These are phyloP conservation scores for Saururus chinensis DNA, from an alignment of 164 flowering plant genomes.

Conservation along the genomic window DNA sequence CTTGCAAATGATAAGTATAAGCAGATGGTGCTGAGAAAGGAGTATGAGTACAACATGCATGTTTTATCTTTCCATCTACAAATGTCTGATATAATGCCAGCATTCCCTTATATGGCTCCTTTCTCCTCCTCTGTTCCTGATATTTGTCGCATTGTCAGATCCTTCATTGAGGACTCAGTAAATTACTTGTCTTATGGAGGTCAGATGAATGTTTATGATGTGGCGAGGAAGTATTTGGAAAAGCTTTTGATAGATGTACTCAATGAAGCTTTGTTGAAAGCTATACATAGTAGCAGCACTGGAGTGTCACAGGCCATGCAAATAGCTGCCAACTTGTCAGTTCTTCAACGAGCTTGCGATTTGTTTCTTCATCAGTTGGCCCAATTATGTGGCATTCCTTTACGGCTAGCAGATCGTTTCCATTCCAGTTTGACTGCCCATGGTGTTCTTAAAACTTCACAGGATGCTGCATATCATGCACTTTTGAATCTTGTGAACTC, in stretches of 20 bases:
- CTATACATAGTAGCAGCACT: conserved; percentile 35
- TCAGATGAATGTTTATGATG: conserved; percentile 42
- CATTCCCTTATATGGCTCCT: conserved; percentile 86
- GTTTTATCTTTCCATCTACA: conserved; percentile 67
- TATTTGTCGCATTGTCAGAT: conserved; percentile 60
- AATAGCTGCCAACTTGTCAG: conserved; percentile 72
- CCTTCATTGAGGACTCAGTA: conserved; percentile 84
- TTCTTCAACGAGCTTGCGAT: conserved; percentile 77
- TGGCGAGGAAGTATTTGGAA: conserved; percentile 65
- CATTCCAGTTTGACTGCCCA: conserved; percentile 55
- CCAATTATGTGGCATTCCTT: conserved; percentile 67
- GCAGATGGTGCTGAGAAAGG: conserved; percentile 77
- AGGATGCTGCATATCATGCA: conserved; percentile 71
- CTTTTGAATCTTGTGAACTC: conserved; percentile 49
- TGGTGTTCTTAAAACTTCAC: conserved; percentile 64
- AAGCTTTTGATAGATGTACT: conserved; percentile 75
- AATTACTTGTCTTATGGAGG: conserved; percentile 70
- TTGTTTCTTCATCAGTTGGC: conserved; percentile 69
- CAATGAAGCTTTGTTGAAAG: conserved; percentile 53
- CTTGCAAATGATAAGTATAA: conserved; percentile 55
- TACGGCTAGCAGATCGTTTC: conserved; percentile 49
- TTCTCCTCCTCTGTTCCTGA: conserved; percentile 87
- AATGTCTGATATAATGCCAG: conserved; percentile 69
- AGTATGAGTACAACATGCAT: conserved; percentile 60
- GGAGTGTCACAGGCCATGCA: conserved; percentile 87